Conservation (phyloP, 495 filamentous ascomycete species). For the Bryoglossum gracile region DNA sequence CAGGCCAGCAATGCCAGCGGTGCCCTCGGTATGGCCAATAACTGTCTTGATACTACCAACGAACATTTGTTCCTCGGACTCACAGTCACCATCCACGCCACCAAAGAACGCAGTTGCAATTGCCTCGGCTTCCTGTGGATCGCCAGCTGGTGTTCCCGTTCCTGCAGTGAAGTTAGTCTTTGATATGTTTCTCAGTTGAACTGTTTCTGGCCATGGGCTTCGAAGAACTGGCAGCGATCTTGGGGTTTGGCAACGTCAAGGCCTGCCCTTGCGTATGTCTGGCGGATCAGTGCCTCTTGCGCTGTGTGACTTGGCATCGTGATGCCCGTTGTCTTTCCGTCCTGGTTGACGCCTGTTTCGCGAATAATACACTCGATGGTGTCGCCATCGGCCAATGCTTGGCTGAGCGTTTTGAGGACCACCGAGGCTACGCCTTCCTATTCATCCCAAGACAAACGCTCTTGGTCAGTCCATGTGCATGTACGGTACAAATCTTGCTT, state of each 20-base stretch:
- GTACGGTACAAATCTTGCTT: neutral
- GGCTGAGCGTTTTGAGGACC: constrained; percentile 50
- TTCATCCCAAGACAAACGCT: neutral
- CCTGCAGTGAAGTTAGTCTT: constrained; percentile 13
- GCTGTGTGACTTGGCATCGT: constrained; percentile 50
- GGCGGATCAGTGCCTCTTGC: constrained; percentile 48
- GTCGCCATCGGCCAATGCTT: constrained; percentile 48
- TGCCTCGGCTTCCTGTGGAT: constrained; percentile 53
- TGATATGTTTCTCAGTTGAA: neutral
- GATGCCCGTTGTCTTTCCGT: constrained; percentile 53
- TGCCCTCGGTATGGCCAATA: constrained; percentile 36
- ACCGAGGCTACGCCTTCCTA: constrained; percentile 51
- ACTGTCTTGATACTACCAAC: constrained; percentile 48
- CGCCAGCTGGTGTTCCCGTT: constrained; percentile 25
- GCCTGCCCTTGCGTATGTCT: constrained; percentile 41
- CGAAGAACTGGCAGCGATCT: constrained; percentile 14
- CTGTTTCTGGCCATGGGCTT: constrained; percentile 23
- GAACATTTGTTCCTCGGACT: constrained; percentile 25
- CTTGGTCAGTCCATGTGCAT: neutral
- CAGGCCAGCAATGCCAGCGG: constrained; percentile 52
- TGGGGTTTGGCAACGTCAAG: neutral
- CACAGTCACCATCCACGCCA: neutral
- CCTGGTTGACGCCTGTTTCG: constrained; percentile 51
- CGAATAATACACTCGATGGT: constrained; percentile 56
- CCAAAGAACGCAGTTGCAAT: constrained; percentile 37